Base-by-base conservation (phyloP, 2,329 filamentous ascomycete species). In the Aspergillus sp. region DNA sequence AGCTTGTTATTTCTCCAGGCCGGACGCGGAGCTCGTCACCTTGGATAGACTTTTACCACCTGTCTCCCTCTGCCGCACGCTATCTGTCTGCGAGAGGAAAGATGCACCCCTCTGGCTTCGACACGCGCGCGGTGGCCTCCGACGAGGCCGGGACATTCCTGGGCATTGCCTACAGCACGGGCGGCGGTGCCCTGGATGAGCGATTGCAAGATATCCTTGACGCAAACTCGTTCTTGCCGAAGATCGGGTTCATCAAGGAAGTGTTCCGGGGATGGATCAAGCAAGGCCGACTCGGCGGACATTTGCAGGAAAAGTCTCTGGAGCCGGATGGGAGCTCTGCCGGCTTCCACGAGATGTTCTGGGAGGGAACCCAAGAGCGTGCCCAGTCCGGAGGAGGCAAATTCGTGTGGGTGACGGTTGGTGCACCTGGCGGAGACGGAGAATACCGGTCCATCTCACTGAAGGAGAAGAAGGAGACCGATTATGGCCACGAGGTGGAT, bases 351-450 rank as follows among this genome's bases (percentile, higher is more conserved):
- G 70, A 71, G 45, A 67, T 72, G 47, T 73, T 67, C 60, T 78
- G 68, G 71, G 68, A 69, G 61, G 77, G 73, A 38, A 65, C 63
- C 34, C 74, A 71, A 61, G 75, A 69, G 62, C 75, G 62, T 34
- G 69, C 60, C 44, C 71, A 64, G 46, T 60, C 60, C 55, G 71
- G 73, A 51, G 78, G 65, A 69, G 77, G 65, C 3, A 80, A 80
- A 61, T 75, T 79, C 42, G 76, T 76, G 50, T 82, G 80, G 76
- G 76, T 78, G 20, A 78, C 76, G 0, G 76, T 79, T 14, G 76
- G 76, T 6, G 73, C 75, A 17, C 73, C 71, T 19, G 76, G 75
- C 49, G 76, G 76, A 20, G 76, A 79, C 64, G 71, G 68, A 2
- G 67, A 73, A 21, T 76, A 76, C 55, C 65, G 68, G n/a, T 72